Evolutionary conservation across 345 rosid species (phyloP).

Genomic region (Orychophragmus violaceus): DNA sequence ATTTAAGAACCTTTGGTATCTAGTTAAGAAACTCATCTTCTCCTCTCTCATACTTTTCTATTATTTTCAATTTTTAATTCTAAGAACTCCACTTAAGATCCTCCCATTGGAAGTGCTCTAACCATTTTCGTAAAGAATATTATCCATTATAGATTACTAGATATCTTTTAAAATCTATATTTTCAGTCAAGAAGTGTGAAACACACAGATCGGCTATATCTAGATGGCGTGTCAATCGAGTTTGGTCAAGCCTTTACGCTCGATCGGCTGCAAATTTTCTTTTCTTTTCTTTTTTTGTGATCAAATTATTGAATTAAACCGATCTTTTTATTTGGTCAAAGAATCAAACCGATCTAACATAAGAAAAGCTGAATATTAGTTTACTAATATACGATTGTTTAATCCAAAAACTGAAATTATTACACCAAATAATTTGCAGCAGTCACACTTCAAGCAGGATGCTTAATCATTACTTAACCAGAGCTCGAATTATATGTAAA

Average conservation of each 20-base stretch:
- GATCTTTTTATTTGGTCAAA: too few species aligned
- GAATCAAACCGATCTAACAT: too few species aligned
- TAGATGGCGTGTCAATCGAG: neutral
- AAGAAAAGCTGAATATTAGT: neutral
- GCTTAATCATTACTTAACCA: neutral
- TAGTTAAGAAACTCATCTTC: too few species aligned
- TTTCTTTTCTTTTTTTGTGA: too few species aligned
- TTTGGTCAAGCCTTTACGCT: neutral
- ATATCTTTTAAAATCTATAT: neutral
- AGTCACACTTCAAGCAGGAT: neutral
- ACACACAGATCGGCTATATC: neutral
- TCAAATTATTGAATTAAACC: neutral
- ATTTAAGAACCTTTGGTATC: too few species aligned
- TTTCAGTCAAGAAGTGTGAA: neutral
- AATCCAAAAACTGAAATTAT: neutral
- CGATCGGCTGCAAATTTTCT: neutral
- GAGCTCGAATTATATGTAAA: neutral
- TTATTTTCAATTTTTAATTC: too few species aligned
- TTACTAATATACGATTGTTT: neutral
- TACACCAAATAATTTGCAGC: too few species aligned
- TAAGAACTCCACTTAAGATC: too few species aligned
- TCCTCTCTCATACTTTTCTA: too few species aligned
- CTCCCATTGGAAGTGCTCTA: too few species aligned
- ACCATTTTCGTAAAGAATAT: slow-evolving; percentile 14
- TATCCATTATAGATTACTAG: neutral